Evolutionary conservation across 2,329 filamentous ascomycete species (phyloP).

Genomic region (Cercospora janseana): DNA sequence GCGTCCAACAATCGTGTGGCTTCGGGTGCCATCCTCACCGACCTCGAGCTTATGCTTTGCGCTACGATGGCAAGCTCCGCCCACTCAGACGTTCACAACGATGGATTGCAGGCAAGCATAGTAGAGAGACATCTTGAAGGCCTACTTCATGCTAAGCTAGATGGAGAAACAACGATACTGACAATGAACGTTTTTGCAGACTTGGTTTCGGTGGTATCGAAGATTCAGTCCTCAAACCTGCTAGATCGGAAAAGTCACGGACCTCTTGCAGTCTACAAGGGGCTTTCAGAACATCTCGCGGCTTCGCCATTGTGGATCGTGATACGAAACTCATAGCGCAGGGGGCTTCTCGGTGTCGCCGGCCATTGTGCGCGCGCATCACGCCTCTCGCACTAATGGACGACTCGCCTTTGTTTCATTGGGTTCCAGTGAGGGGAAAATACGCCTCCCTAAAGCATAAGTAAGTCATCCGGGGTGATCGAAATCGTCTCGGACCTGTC

Average conservation of each 20-base stretch:
- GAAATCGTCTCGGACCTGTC: neutral
- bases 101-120: neutral
- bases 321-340: neutral
- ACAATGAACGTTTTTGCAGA: neutral
- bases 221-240: no score
- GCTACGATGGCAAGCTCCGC: neutral
- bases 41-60: neutral
- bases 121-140: neutral
- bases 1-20: neutral
- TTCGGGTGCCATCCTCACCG: neutral
- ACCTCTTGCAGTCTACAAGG: no score
- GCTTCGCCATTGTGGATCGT: neutral
- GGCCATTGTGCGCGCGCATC: neutral
- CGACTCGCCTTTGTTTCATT: neutral
- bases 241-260: no score
- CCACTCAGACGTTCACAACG: neutral
- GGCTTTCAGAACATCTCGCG: neutral
- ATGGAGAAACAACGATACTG: neutral
- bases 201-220: neutral
- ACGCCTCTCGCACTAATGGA: neutral
- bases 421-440: neutral
- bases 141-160: neutral
- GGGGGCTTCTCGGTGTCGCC: neutral
- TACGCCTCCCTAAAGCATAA: neutral
- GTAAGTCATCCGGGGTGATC: neutral